These are phyloP conservation scores for Holtermannia corniformis DNA, from an alignment of 768 basidiomycete genomes.

Conservation along the genomic window DNA sequence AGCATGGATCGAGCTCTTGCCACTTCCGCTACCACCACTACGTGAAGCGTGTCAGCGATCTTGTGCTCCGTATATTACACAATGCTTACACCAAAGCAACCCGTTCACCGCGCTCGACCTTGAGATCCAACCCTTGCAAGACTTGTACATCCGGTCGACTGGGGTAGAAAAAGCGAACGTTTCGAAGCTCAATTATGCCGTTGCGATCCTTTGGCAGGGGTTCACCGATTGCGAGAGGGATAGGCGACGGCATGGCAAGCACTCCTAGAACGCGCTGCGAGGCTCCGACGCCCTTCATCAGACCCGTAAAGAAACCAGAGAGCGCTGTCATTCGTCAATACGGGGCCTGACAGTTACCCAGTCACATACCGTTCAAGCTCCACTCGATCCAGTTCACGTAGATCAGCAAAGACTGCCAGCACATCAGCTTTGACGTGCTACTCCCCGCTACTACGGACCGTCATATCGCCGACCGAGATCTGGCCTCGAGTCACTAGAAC, in stretches of 20 bases:
- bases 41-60: constrained; percentile 7
- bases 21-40: constrained; percentile 82
- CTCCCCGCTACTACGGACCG: constrained; percentile 41
- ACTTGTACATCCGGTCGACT: constrained; percentile 68
- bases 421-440: constrained; percentile 68
- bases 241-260: constrained; percentile 47
- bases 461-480: constrained; percentile 64
- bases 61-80: neutral
- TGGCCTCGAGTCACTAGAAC: constrained; percentile 74
- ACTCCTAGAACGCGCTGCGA: constrained; percentile 83
- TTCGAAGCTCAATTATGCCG: constrained; percentile 67
- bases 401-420: constrained; percentile 19
- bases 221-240: constrained; percentile 26
- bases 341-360: neutral
- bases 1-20: constrained; percentile 84
- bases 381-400: constrained; percentile 39
- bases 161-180: constrained; percentile 79
- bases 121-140: constrained; percentile 68
- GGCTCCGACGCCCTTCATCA: constrained; percentile 93
- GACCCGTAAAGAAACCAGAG: constrained; percentile 52
- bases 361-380: constrained; percentile 24
- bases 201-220: constrained; percentile 10
- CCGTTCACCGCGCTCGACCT: constrained; percentile 72
- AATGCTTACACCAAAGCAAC: constrained; percentile 80
- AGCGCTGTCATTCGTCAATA: constrained; percentile 13